These are phyloP conservation scores for peach (Prunus persica) DNA, from an alignment of 306 rosid genomes.

Conservation along the genomic window DNA sequence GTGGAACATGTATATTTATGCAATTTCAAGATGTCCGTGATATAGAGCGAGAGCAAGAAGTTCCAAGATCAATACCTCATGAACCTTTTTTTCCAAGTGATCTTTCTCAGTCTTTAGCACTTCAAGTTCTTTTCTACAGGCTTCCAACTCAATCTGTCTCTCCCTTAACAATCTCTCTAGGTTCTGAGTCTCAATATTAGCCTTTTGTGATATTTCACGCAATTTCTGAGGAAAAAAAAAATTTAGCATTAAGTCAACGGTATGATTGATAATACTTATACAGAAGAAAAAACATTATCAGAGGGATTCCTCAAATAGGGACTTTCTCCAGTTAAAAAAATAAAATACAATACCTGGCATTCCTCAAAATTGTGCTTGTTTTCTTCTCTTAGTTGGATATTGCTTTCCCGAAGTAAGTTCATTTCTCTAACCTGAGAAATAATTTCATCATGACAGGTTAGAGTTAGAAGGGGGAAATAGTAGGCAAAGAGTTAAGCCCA, in stretches of 20 bases:
- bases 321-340: not conserved
- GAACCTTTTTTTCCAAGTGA: slow-evolving; percentile 47
- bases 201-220: slow-evolving; percentile 63
- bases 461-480: slow-evolving; percentile 1
- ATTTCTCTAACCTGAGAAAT: slow-evolving; percentile 73
- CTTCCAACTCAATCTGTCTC: slow-evolving; percentile 56
- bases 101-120: slow-evolving; percentile 52
- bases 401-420: slow-evolving; percentile 96
- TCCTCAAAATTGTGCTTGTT: slow-evolving; percentile 96
- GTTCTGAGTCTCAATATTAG: slow-evolving; percentile 50
- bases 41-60: not conserved
- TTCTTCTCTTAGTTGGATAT: slow-evolving; percentile 95
- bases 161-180: slow-evolving; percentile 58
- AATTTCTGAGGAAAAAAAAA: slow-evolving; percentile 47
- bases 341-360: slow-evolving; percentile 59
- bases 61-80: slow-evolving; percentile 64
- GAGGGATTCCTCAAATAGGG: not conserved
- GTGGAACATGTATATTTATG: not conserved
- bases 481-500: too few species aligned
- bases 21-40: not conserved
- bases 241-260: slow-evolving; percentile 3
- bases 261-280: slow-evolving; percentile 1
- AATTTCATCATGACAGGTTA: slow-evolving; percentile 8
- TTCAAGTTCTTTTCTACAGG: slow-evolving; percentile 62
- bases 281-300: not conserved